These are phyloP conservation scores for Pythium diclinum DNA, from an alignment of 352 stramenopile species.

Conservation along the genomic window DNA sequence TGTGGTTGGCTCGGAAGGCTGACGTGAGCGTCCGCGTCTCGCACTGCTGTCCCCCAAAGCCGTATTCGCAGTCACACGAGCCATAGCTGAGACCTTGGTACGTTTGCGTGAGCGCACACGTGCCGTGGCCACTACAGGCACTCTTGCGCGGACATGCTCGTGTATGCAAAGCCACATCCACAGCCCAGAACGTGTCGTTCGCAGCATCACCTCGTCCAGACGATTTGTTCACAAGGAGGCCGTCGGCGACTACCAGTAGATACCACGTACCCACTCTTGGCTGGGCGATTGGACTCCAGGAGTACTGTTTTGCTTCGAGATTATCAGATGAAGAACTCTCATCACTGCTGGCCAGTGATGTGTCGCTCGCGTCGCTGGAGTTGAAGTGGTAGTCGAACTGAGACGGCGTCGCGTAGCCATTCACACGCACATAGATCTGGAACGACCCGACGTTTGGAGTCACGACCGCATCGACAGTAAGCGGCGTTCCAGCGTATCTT, in stretches of 20 bases:
- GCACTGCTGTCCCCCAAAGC: conserved; percentile 37
- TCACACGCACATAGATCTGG: conserved; percentile 31
- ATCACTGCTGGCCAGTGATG: neutral
- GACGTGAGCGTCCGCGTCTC: conserved; percentile 18
- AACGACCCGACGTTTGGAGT: conserved; percentile 32
- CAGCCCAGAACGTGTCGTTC: conserved; percentile 27
- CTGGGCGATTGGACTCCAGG: conserved; percentile 25
- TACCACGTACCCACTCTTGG: conserved; percentile 29
- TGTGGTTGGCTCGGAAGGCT: conserved; percentile 26
- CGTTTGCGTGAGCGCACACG: conserved; percentile 27
- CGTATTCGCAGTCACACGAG: conserved; percentile 34
- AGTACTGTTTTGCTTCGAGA: conserved; percentile 18
- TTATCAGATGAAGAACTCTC: conserved; percentile 9
- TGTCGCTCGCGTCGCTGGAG: conserved; percentile 8
- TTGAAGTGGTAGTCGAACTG: conserved; percentile 35
- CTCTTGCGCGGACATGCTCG: conserved; percentile 21
- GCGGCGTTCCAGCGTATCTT: conserved; percentile 29
- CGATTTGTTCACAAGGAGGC: neutral
- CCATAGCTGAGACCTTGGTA: conserved; percentile 37
- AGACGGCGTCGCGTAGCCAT: conserved; percentile 24
- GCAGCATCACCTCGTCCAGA: neutral
- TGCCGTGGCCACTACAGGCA: conserved; percentile 30
- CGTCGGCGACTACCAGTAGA: conserved; percentile 28
- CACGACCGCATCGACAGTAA: conserved; percentile 20
- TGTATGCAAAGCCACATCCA: conserved; percentile 30